A percentile compares a stretch with the other conserved stretches of the same genome.
These are phyloP conservation scores for Buddleja alternifolia DNA, from an alignment of 257 asterid species.

Conservation along the genomic window DNA sequence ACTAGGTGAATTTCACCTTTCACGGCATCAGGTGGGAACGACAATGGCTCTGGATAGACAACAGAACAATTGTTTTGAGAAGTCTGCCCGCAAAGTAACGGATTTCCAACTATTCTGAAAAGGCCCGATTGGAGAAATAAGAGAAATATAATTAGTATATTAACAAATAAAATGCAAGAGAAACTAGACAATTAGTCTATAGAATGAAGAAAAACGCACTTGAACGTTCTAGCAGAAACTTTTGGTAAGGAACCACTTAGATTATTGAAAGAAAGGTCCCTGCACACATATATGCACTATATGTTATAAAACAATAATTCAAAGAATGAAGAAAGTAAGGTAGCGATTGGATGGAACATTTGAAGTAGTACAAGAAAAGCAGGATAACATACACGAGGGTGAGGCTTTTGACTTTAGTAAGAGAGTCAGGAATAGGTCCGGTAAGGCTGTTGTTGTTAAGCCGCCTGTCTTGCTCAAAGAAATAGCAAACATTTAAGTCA, in stretches of 20 bases:
- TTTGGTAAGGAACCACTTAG: conserved; percentile 88
- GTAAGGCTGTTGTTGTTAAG: conserved; percentile 90
- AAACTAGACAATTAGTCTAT: background rate
- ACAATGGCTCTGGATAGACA: conserved; percentile 77
- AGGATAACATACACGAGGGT: conserved; percentile 66
- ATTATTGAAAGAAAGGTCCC: conserved; percentile 95
- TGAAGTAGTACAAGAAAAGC: background rate
- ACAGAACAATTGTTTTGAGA: conserved; percentile 73
- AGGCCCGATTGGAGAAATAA: conserved; percentile 30
- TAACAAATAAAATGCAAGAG: background rate
- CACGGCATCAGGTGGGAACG: conserved; percentile 68
- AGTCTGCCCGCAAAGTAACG: conserved; percentile 75
- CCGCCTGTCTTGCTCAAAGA: conserved; percentile 73
- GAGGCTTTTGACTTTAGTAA: conserved; percentile 69
- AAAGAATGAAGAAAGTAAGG: background rate
- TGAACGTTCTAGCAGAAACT: conserved; percentile 83
- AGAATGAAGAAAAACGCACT: conserved; percentile 47
- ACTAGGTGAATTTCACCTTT: conserved; percentile 45
- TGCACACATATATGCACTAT: conserved; percentile 34
- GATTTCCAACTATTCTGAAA: conserved; percentile 80
- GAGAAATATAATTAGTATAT: conserved; percentile 9
- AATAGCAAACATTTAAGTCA: conserved; percentile 30
- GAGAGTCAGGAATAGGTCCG: conserved; percentile 74
- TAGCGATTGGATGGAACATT: background rate
- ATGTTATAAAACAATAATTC: background rate